These are phyloP conservation scores for Alternaria angustiovoidea DNA, from an alignment of 2,329 filamentous ascomycete genomes.

Conservation along the genomic window DNA sequence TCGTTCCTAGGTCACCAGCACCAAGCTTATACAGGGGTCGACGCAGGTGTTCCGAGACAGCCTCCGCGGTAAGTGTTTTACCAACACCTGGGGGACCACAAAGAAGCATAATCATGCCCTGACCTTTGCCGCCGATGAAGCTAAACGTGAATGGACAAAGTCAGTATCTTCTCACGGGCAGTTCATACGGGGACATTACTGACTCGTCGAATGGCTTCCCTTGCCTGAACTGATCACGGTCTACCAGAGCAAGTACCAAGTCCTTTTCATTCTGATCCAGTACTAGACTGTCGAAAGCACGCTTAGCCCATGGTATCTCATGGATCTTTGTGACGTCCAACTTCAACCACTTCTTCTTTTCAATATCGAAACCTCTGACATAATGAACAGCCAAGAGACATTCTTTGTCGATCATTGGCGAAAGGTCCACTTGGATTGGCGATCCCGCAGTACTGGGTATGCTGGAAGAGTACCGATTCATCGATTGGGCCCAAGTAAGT, in stretches of 20 bases:
- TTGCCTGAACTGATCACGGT: conserved; percentile 51
- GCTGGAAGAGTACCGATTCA: conserved; percentile 20
- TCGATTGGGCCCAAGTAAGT: conserved; percentile 25
- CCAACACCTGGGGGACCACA: conserved; percentile 5
- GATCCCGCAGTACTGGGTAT: not conserved
- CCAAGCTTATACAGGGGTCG: conserved; percentile 15
- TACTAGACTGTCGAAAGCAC: conserved; percentile 60
- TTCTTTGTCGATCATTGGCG: conserved; percentile 25
- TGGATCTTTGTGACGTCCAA: conserved; percentile 42
- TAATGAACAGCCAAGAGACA: conserved; percentile 18
- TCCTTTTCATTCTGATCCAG: conserved; percentile 58
- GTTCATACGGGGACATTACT: conserved; percentile 52
- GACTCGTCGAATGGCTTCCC: conserved; percentile 44
- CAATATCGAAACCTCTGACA: conserved; percentile 25
- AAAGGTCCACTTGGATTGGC: conserved; percentile 12
- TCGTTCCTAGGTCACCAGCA: conserved; percentile 21
- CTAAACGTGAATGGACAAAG: conserved; percentile 13
- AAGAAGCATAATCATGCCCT: conserved; percentile 4
- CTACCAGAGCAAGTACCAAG: conserved; percentile 58
- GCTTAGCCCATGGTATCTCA: conserved; percentile 55
- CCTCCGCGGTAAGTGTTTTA: conserved; percentile 6
- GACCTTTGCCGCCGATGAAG: not conserved
- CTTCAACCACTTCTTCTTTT: conserved; percentile 28
- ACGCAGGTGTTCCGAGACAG: conserved; percentile 11
- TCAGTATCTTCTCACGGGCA: conserved; percentile 5